Percentiles rank a stretch among this genome's conserved stretches.
Conservation (phyloP, 768 basidiomycete species). For the Suillus discolor region DNA sequence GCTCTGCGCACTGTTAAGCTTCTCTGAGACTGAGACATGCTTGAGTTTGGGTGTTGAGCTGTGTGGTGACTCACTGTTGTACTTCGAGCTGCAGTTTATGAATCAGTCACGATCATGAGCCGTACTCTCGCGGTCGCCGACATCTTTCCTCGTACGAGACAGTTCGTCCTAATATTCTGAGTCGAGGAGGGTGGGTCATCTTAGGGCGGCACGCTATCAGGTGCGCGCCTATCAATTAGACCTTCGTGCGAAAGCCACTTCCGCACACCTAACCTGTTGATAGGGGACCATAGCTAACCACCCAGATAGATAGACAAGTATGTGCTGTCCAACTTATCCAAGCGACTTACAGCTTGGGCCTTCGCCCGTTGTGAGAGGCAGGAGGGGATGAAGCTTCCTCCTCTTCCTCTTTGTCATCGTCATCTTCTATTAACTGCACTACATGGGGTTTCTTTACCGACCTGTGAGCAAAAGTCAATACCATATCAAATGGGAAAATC, state of each 20-base stretch:
- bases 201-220: no score
- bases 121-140: constrained; percentile 65
- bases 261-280: no score
- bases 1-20: constrained; percentile 73
- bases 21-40: constrained; percentile 84
- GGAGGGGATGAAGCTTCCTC: constrained; percentile 42
- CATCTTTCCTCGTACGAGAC: constrained; percentile 65
- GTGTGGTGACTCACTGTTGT: constrained; percentile 74
- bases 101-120: constrained; percentile 72
- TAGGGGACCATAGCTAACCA: no score
- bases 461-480: constrained; percentile 23
- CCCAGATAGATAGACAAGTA: no score
- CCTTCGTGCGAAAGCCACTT: no score
- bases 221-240: no score
- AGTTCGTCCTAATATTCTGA: constrained; percentile 89
- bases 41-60: constrained; percentile 85
- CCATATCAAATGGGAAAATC: not conserved
- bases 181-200: no score
- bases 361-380: constrained; percentile 10
- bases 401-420: constrained; percentile 39
- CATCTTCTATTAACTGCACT: constrained; percentile 25
- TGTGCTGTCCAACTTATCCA: not conserved
- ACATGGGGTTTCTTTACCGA: constrained; percentile 42
- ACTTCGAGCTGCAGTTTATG: constrained; percentile 81
- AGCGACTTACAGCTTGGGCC: constrained; percentile 15